Percentiles rank a stretch among this genome's conserved stretches.
Conservation (phyloP, 768 basidiomycete species). For the Boletus coccyginus region DNA sequence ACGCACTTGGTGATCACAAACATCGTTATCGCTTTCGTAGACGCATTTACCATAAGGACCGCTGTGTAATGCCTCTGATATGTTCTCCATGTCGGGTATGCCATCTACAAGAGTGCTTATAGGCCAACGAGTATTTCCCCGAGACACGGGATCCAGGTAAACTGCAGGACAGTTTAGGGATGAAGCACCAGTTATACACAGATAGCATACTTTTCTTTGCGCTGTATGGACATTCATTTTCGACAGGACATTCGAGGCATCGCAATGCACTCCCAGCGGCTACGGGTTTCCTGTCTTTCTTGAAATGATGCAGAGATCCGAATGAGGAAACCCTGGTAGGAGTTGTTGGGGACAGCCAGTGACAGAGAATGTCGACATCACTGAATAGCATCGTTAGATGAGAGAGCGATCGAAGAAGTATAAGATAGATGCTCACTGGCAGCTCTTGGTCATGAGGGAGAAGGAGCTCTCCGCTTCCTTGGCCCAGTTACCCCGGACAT, state of each 20-base stretch:
- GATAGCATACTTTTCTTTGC: constrained; percentile 70
- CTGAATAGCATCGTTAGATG: constrained; percentile 36
- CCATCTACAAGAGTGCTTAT: constrained; percentile 69
- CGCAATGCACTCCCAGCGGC: constrained; percentile 63
- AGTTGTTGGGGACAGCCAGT: constrained; percentile 65
- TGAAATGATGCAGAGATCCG: constrained; percentile 83
- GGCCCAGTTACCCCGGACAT: constrained; percentile 81
- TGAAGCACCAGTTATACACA: neutral
- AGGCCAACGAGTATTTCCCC: constrained; percentile 57
- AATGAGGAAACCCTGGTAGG: constrained; percentile 80
- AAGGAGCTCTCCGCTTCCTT: constrained; percentile 70
- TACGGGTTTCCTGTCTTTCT: constrained; percentile 64
- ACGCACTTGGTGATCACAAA: constrained; percentile 77
- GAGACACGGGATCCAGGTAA: constrained; percentile 72
- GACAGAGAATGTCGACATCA: constrained; percentile 81
- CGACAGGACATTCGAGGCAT: constrained; percentile 76
- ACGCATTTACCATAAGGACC: constrained; percentile 82
- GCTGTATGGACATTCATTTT: constrained; percentile 77
- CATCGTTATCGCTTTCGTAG: constrained; percentile 82
- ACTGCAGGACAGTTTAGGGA: constrained; percentile 41
- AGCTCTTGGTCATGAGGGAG: constrained; percentile 85
- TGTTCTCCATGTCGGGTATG: constrained; percentile 82
- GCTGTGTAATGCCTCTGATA: constrained; percentile 64
- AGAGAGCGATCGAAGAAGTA: neutral
- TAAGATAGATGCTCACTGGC: constrained; percentile 58